A percentile compares a stretch with the other conserved stretches of the same genome.
phyloP scores from a whole-genome alignment of 2,329 filamentous ascomycete species.

The Pseudophaeomoniella oleicola region DNA sequence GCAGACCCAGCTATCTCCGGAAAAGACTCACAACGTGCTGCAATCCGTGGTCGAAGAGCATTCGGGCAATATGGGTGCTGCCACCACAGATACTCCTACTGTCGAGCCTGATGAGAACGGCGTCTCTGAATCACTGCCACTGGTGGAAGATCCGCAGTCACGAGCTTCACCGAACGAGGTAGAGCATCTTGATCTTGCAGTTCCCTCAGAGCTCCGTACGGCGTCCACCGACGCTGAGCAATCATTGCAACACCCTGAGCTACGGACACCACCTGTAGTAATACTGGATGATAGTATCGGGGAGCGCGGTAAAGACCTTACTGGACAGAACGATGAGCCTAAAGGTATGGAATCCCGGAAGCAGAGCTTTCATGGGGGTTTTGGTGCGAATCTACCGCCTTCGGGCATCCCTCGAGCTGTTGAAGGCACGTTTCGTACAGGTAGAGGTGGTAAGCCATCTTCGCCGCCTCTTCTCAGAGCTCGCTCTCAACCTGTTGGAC shows the following conservation, averaged over 20 bases:
- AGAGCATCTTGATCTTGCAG: conserved; percentile 43
- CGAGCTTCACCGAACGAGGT: conserved; percentile 8
- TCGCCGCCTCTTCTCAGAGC: conserved; percentile 35
- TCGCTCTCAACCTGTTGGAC: conserved; percentile 34
- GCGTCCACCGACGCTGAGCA: not conserved
- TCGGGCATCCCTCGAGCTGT: conserved; percentile 25
- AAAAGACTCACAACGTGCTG: conserved; percentile 50
- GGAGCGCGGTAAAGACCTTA: not conserved
- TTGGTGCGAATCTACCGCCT: conserved; percentile 12
- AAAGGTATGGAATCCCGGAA: not conserved
- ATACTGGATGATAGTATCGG: not conserved
- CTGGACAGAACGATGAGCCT: conserved; percentile 2
- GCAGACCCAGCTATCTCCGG: conserved; percentile 36
- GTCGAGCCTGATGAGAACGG: too few relatives aligned
- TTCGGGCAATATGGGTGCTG: conserved; percentile 16
- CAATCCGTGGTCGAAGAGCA: conserved; percentile 53
- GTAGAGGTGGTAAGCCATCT: conserved; percentile 16
- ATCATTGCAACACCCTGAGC: not conserved
- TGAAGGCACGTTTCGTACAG: conserved; percentile 18
- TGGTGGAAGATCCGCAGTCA: conserved; percentile 10
- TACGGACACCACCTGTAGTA: not conserved
- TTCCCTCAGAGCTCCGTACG: conserved; percentile 17
- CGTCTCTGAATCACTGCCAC: too few relatives aligned
- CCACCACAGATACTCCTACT: conserved; percentile 2
- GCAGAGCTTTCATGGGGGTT: conserved; percentile 1